A percentile compares a stretch with the other conserved stretches of the same genome.
Conservation (phyloP, 2,329 filamentous ascomycete species). For the Zalaria obscura region DNA sequence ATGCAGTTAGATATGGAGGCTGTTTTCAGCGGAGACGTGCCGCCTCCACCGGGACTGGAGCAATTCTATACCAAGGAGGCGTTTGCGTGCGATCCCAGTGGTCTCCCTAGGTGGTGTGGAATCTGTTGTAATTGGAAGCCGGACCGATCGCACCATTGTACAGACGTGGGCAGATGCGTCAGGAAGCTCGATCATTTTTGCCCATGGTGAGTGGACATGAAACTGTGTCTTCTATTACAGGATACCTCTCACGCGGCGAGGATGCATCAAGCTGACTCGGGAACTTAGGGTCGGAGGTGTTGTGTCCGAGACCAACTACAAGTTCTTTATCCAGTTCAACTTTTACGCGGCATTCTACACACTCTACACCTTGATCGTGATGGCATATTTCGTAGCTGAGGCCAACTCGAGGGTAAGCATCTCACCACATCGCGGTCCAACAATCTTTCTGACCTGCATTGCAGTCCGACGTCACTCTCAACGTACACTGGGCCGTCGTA, state of each 20-base stretch:
- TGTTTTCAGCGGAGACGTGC: conserved; percentile 15
- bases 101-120: conserved; percentile 75
- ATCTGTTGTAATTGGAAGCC: conserved; percentile 77
- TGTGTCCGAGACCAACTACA: conserved; percentile 72
- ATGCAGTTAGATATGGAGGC: conserved; percentile 11
- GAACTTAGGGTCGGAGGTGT: conserved; percentile 59
- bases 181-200: conserved; percentile 92
- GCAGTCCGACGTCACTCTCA: conserved; percentile 13
- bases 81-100: conserved; percentile 72
- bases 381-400: conserved; percentile 49
- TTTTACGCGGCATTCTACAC: conserved; percentile 59
- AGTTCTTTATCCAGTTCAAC: conserved; percentile 84
- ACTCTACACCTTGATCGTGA: conserved; percentile 45
- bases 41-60: conserved; percentile 56
- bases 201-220: conserved; percentile 36
- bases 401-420: conserved; percentile 31
- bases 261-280: neutral
- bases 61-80: conserved; percentile 69
- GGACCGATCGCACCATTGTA: conserved; percentile 76
- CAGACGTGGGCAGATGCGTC: conserved; percentile 68
- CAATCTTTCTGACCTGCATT: neutral
- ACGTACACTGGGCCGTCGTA: conserved; percentile 51
- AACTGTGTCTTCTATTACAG: neutral
- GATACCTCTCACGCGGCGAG: neutral
- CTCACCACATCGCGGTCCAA: neutral